Conservation (phyloP, 768 basidiomycete species). For the Cantharellus cinnabarinus region DNA sequence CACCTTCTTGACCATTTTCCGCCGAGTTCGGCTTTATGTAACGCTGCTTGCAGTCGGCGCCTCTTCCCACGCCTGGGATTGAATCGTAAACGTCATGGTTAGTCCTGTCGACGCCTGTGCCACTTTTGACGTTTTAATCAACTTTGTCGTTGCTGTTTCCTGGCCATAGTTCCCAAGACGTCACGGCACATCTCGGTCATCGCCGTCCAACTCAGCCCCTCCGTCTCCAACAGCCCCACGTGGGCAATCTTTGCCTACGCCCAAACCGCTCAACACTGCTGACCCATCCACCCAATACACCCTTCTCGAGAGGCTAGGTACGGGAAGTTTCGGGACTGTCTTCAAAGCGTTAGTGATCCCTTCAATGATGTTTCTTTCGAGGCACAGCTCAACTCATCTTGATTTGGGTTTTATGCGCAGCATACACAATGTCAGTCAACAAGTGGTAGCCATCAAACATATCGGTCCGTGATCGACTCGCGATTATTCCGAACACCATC, state of each 20-base stretch:
- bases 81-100: background rate
- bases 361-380: background rate
- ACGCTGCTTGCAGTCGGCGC: too few species aligned
- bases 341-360: slow-evolving; percentile 54
- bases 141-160: background rate
- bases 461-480: slow-evolving; percentile 43
- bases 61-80: too few species aligned
- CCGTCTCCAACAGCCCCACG: background rate
- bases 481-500: slow-evolving; percentile 1
- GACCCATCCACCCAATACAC: slow-evolving; percentile 85
- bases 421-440: slow-evolving; percentile 80
- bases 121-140: background rate
- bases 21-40: too few species aligned
- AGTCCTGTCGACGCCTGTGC: background rate
- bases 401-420: slow-evolving; percentile 11
- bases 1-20: too few species aligned
- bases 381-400: background rate
- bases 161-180: background rate
- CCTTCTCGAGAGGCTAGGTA: slow-evolving; percentile 87
- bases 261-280: background rate
- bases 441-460: slow-evolving; percentile 95
- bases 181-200: background rate
- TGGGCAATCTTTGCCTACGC: background rate
- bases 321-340: slow-evolving; percentile 89
- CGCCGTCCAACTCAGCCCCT: background rate